These are phyloP conservation scores for Jackrogersella multiformis DNA, from an alignment of 495 filamentous ascomycete species.

Conservation along the genomic window DNA sequence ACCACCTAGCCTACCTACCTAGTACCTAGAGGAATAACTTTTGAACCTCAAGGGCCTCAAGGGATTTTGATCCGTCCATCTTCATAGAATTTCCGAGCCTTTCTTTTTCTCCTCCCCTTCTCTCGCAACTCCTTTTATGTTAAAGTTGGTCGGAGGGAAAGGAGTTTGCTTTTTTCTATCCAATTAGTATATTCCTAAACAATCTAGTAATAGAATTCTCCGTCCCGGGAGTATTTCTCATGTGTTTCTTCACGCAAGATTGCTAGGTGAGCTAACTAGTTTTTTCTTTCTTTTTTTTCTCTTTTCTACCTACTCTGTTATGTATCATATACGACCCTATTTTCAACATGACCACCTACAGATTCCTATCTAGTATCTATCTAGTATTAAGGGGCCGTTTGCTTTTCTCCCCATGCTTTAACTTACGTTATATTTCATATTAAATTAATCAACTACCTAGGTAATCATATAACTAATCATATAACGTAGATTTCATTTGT, in stretches of 20 bases:
- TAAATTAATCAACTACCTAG: too few species aligned
- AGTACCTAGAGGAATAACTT: too few species aligned
- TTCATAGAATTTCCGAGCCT: constrained; percentile 31
- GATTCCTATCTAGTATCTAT: too few species aligned
- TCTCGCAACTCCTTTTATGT: neutral
- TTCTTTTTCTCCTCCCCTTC: constrained; percentile 18
- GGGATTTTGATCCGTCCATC: constrained; percentile 19
- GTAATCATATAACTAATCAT: too few species aligned
- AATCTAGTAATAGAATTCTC: constrained; percentile 13
- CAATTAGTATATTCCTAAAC: constrained; percentile 6
- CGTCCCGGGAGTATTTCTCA: constrained; percentile 4
- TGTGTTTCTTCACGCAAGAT: constrained; percentile 21
- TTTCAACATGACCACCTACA: too few species aligned
- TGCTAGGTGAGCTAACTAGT: constrained; percentile 32
- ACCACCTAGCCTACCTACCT: too few species aligned
- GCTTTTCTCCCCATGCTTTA: too few species aligned
- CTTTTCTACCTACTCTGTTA: too few species aligned
- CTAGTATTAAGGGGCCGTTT: too few species aligned
- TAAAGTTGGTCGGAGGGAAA: constrained; percentile 17
- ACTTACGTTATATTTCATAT: too few species aligned
- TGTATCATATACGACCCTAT: too few species aligned
- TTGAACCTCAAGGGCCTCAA: constrained; percentile 17
- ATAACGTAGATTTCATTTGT: constrained; percentile 29
- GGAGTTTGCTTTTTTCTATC: constrained; percentile 8
- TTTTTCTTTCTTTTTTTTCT: constrained; percentile 1